Evolutionary conservation across 495 filamentous ascomycete genomes (phyloP).

Genomic region (Jackrogersella minutella): DNA sequence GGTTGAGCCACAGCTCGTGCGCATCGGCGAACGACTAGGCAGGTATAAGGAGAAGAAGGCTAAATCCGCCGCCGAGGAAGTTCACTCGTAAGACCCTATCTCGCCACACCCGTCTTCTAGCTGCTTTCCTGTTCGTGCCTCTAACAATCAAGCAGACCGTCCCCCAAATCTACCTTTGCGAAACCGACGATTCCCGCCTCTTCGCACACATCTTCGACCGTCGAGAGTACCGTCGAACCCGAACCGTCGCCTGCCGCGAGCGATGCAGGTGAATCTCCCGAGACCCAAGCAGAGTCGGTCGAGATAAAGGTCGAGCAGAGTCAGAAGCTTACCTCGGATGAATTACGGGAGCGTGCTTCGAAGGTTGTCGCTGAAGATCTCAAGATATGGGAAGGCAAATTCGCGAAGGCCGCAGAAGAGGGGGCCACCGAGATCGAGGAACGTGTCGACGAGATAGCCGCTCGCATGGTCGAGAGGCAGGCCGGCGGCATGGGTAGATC

Average conservation of each 20-base stretch:
- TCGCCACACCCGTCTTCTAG: background rate
- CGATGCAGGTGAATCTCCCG: slow-evolving; percentile 8
- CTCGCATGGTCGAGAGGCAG: slow-evolving; percentile 60
- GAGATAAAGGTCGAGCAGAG: slow-evolving; percentile 37
- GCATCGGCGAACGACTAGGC: slow-evolving; percentile 89
- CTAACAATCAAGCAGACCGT: slow-evolving; percentile 20
- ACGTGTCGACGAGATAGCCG: slow-evolving; percentile 69
- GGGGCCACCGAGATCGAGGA: slow-evolving; percentile 80
- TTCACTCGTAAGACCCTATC: slow-evolving; percentile 29
- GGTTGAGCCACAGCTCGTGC: slow-evolving; percentile 92
- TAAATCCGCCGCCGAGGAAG: slow-evolving; percentile 29
- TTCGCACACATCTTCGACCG: slow-evolving; percentile 18
- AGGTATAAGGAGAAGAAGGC: slow-evolving; percentile 62
- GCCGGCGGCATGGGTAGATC: slow-evolving; percentile 66
- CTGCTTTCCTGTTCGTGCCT: background rate
- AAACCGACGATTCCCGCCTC: slow-evolving; percentile 49
- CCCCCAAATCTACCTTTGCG: slow-evolving; percentile 43
- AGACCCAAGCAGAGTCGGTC: background rate
- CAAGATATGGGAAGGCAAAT: slow-evolving; percentile 82
- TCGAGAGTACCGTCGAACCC: slow-evolving; percentile 19
- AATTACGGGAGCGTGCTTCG: slow-evolving; percentile 58
- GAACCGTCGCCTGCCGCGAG: background rate
- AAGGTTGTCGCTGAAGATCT: slow-evolving; percentile 81
- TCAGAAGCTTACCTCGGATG: slow-evolving; percentile 44
- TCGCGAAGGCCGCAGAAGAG: slow-evolving; percentile 80